Evolutionary conservation across 176 grass and related monocot genomes (phyloP).

Genomic region (Avena insularis): DNA sequence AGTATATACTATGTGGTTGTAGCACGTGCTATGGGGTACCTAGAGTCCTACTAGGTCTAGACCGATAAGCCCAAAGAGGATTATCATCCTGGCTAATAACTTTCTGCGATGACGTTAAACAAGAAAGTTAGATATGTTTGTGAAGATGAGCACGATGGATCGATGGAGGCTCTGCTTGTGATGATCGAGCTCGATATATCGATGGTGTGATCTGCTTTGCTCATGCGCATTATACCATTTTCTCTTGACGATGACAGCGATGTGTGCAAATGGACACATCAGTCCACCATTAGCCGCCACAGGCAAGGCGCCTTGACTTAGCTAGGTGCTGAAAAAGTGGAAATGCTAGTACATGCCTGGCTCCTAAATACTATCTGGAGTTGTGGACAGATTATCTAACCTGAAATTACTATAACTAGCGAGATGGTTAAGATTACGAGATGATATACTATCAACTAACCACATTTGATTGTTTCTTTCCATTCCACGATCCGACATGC

Average conservation of each 20-base stretch:
- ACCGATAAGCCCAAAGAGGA: too few species aligned
- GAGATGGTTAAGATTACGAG: not conserved
- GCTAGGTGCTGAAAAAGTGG: too few species aligned
- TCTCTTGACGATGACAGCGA: not conserved
- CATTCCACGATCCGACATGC: not conserved
- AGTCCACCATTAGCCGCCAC: not conserved
- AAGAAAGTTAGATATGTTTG: not conserved
- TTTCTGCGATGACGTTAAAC: not conserved
- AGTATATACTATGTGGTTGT: too few species aligned
- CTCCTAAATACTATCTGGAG: too few species aligned
- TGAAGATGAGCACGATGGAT: not conserved
- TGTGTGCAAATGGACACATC: not conserved
- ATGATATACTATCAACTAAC: not conserved
- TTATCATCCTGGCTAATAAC: slow-evolving; percentile 7
- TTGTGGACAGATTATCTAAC: not conserved
- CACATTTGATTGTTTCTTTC: not conserved
- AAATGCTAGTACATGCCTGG: too few species aligned
- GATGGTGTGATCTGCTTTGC: not conserved
- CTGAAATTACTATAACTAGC: not conserved
- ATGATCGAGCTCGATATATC: not conserved
- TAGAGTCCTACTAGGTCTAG: not conserved
- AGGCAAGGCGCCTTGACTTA: too few species aligned
- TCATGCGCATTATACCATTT: not conserved
- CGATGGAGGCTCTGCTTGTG: not conserved
- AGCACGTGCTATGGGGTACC: not conserved